phyloP scores from a whole-genome alignment of 345 rosid species.

The Iberis pinnata region DNA sequence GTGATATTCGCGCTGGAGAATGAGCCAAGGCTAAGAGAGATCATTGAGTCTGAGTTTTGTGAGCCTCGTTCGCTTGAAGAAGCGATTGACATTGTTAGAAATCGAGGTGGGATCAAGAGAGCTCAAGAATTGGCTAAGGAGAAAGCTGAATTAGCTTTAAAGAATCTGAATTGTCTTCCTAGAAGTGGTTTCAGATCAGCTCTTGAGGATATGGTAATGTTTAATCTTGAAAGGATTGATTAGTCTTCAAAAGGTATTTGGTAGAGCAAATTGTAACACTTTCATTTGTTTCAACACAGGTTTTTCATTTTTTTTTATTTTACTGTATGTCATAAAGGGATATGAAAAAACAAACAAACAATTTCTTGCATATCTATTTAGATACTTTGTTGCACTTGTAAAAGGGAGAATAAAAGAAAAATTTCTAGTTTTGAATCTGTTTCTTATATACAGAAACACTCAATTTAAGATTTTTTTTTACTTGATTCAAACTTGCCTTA shows the following conservation, averaged over 20 bases:
- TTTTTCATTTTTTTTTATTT: not conserved
- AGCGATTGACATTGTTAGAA: conserved; percentile 59
- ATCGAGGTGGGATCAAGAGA: conserved; percentile 61
- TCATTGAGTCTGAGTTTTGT: conserved; percentile 83
- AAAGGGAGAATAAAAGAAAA: too few species aligned
- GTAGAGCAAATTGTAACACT: conserved; percentile 12
- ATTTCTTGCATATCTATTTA: too few species aligned
- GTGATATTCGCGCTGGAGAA: conserved; percentile 75
- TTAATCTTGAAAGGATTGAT: conserved; percentile 83
- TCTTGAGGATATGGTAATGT: conserved; percentile 77
- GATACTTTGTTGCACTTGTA: too few species aligned
- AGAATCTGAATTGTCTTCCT: conserved; percentile 65
- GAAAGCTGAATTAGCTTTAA: conserved; percentile 73
- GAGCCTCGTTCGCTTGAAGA: conserved; percentile 76
- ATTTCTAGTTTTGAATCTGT: too few species aligned
- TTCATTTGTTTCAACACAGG: conserved; percentile 17
- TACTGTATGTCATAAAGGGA: conserved; percentile 16
- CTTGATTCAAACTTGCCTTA: too few species aligned
- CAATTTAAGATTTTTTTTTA: too few species aligned
- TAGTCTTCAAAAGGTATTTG: conserved; percentile 21
- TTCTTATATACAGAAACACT: too few species aligned
- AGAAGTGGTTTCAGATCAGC: conserved; percentile 46
- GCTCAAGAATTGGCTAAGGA: conserved; percentile 70
- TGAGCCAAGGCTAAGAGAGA: conserved; percentile 70
- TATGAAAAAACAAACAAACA: too few species aligned